Evolutionary conservation across 2,329 filamentous ascomycete species (phyloP).

Genomic region (Neoscytalidium dimidiatum): DNA sequence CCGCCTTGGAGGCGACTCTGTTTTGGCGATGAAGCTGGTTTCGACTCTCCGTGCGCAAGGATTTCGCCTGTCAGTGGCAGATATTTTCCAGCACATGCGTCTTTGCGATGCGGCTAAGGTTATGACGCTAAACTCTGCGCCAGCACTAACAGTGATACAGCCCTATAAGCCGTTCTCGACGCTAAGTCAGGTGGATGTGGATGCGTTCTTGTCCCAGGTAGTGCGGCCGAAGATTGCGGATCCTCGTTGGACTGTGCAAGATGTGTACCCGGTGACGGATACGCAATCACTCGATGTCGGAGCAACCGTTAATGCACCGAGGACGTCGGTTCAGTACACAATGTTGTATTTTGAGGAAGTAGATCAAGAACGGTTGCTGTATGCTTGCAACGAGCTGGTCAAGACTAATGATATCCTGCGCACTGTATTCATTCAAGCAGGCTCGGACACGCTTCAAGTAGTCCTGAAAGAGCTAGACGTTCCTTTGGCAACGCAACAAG

Average conservation of each 20-base stretch:
- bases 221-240: constrained; percentile 57
- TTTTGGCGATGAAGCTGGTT: constrained; percentile 48
- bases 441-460: constrained; percentile 47
- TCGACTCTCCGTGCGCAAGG: constrained; percentile 39
- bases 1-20: constrained; percentile 49
- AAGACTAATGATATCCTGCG: constrained; percentile 64
- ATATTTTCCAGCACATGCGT: constrained; percentile 46
- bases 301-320: constrained; percentile 59
- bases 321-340: constrained; percentile 66
- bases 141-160: constrained; percentile 26
- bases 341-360: constrained; percentile 63
- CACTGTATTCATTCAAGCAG: constrained; percentile 60
- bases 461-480: constrained; percentile 58
- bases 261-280: constrained; percentile 61
- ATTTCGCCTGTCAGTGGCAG: constrained; percentile 42
- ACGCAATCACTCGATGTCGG: constrained; percentile 62
- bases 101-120: constrained; percentile 56
- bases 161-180: constrained; percentile 53
- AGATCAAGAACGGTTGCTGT: constrained; percentile 51
- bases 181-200: constrained; percentile 43
- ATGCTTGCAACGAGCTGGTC: constrained; percentile 59
- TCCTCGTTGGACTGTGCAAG: constrained; percentile 52
- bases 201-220: constrained; percentile 48
- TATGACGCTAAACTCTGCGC: constrained; percentile 41
- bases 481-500: constrained; percentile 44